A percentile compares a stretch with the other conserved stretches of the same genome.
Evolutionary conservation across 805 yeast species (phyloP).

Genomic region (Saccharomyces kudriavzevii): DNA sequence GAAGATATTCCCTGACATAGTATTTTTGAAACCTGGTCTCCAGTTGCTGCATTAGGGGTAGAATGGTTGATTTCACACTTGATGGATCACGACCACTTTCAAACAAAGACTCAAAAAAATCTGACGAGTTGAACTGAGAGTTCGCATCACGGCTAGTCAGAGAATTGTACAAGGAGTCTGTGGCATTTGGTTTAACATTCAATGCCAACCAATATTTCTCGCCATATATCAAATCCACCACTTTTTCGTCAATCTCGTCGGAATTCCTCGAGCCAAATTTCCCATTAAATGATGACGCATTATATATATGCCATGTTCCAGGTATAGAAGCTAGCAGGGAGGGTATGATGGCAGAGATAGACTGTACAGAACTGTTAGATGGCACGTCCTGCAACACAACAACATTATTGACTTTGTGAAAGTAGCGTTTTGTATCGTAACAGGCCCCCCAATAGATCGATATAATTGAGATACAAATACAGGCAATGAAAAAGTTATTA

Average conservation of each 20-base stretch:
- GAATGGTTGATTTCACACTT: conserved; percentile 39
- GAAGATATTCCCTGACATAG: conserved; percentile 15
- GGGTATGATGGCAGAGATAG: background rate
- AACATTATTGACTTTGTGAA: conserved; percentile 23
- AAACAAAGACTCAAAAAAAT: conserved; percentile 36
- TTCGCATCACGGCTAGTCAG: conserved; percentile 14
- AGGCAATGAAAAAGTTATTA: conserved; percentile 14
- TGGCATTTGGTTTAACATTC: conserved; percentile 43
- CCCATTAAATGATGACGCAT: conserved; percentile 19
- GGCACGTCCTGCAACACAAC: conserved; percentile 30
- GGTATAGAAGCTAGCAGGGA: background rate
- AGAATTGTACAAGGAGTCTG: conserved; percentile 25
- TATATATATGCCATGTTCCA: conserved; percentile 29
- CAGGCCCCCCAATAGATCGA: conserved; percentile 34
- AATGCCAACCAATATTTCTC: conserved; percentile 59
- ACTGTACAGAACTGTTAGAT: background rate
- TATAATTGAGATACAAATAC: conserved; percentile 20
- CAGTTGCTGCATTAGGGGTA: conserved; percentile 36
- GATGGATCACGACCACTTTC: conserved; percentile 60
- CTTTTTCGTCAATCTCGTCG: conserved; percentile 29
- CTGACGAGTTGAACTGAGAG: conserved; percentile 15
- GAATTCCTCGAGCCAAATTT: conserved; percentile 13
- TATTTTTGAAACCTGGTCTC: conserved; percentile 25
- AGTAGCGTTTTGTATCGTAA: conserved; percentile 22
- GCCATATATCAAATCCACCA: conserved; percentile 40